phyloP scores from a whole-genome alignment of 2,329 filamentous ascomycete genomes.

The Xylaria sp. region DNA sequence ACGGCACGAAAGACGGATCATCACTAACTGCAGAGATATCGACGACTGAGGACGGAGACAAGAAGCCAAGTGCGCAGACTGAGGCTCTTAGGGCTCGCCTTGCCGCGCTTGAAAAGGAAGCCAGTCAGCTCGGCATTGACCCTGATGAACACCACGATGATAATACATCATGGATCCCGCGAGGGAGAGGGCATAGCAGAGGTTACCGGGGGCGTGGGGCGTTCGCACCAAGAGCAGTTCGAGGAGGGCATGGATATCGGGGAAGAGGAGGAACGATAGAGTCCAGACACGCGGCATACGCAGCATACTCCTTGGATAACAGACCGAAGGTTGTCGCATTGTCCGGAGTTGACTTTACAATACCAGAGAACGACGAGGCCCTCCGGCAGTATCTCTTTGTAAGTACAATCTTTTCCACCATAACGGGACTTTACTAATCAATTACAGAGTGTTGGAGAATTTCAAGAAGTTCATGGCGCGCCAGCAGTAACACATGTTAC shows the following conservation, averaged over 20 bases:
- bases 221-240: constrained; percentile 51
- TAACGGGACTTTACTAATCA: constrained; percentile 44
- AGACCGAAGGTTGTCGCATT: constrained; percentile 75
- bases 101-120: constrained; percentile 78
- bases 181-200: constrained; percentile 55
- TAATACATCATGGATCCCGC: constrained; percentile 49
- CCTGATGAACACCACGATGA: constrained; percentile 62
- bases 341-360: constrained; percentile 71
- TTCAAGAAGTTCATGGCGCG: constrained; percentile 65
- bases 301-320: constrained; percentile 78
- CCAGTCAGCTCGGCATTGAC: constrained; percentile 75
- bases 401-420: constrained; percentile 49
- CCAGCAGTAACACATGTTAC: constrained; percentile 64
- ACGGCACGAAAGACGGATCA: constrained; percentile 48
- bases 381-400: constrained; percentile 78
- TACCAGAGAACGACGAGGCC: constrained; percentile 71
- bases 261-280: constrained; percentile 55
- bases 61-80: constrained; percentile 61
- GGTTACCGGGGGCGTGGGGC: constrained; percentile 53
- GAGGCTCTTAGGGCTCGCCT: constrained; percentile 76
- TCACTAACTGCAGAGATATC: constrained; percentile 39
- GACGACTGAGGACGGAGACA: constrained; percentile 41
- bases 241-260: constrained; percentile 60
- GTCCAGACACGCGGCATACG: constrained; percentile 62
- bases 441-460: constrained; percentile 69